Evolutionary conservation across 2,329 filamentous ascomycete species (phyloP), one percentile per base, ranked within the genome.

Genomic region (Exserohilum rostratum): DNA sequence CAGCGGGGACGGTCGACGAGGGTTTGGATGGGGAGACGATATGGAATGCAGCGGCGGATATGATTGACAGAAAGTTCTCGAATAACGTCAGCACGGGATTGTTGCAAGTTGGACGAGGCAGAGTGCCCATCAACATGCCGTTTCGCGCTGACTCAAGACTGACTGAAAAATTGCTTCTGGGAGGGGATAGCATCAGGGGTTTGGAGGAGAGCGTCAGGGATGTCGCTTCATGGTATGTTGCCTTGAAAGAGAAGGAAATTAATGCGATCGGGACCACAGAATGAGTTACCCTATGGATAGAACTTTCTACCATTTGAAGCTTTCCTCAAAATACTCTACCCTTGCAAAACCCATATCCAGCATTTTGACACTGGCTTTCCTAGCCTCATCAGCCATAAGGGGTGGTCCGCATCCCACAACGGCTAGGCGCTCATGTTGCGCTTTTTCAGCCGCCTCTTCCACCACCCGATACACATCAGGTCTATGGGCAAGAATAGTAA

Each of bases 261-360:
- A 30, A 42, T 10, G 2, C 15, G 7, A 20, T 37, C 5, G 17
- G 17, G 9, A 4, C 12, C 7, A 3, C 34, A 20, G 34, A 3
- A n/a, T 34, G 20, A 3, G 18, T 6, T 15, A 18, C 33, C 3
- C 6, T 3, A 37, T 20, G 34, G 17, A 7, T 37, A 18, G 11
- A 2, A 11, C 3, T 7, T 37, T 37, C 5, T 31, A 72, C 74
- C 84, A 79, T 55, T 76, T 75, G 57, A 80, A 82, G 11, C 75
- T 77, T 58, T 82, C 79, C 57, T 82, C 79, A 34, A 80, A 74
- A 60, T 81, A 81, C 45, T 77, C 73, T 9, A 81, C 64, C 0
- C 69, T 61, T 2, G 53, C 46, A 53, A 60, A 58, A 0, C 71
- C 70, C 22, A 54, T 54, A 6, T 38, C 61, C 29, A 74, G 44